These are phyloP conservation scores for Erodium trifolium DNA, from an alignment of 441 rosid species.

Conservation along the genomic window DNA sequence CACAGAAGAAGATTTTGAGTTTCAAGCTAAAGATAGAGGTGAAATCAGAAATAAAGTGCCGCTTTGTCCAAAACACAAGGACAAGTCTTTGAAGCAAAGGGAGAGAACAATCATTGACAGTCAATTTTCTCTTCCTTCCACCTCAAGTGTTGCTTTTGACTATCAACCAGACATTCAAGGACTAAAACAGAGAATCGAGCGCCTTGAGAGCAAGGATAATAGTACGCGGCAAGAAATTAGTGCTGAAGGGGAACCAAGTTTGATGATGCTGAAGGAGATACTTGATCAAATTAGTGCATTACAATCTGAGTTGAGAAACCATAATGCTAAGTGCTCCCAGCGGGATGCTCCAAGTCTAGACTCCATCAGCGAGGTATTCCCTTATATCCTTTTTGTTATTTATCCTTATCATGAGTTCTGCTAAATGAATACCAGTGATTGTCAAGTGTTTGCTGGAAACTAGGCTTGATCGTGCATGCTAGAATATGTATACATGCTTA, in stretches of 20 bases:
- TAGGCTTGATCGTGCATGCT: not conserved
- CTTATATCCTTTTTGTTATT: not conserved
- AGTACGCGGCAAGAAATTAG: not conserved
- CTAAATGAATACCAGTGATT: too few relatives aligned
- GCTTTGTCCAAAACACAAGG: constrained; percentile 10
- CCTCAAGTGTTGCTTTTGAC: not conserved
- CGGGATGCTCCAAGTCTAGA: not conserved
- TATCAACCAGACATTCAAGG: not conserved
- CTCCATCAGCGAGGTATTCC: not conserved
- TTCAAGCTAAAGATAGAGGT: constrained; percentile 11
- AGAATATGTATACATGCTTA: not conserved
- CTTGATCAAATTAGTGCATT: not conserved
- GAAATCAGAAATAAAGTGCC: constrained; percentile 16
- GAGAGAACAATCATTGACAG: constrained; percentile 9
- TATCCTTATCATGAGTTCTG: not conserved
- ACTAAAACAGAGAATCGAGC: not conserved
- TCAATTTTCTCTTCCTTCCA: constrained; percentile 17
- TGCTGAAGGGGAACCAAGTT: constrained; percentile 1
- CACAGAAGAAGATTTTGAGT: not conserved
- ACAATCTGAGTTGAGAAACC: not conserved
- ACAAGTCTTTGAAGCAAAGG: not conserved
- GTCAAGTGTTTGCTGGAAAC: not conserved
- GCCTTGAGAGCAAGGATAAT: not conserved
- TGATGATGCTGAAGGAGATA: constrained; percentile 1
- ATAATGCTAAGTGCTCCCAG: not conserved